phyloP scores from a whole-genome alignment of 352 stramenopile genomes.

The Pythium sp. region DNA sequence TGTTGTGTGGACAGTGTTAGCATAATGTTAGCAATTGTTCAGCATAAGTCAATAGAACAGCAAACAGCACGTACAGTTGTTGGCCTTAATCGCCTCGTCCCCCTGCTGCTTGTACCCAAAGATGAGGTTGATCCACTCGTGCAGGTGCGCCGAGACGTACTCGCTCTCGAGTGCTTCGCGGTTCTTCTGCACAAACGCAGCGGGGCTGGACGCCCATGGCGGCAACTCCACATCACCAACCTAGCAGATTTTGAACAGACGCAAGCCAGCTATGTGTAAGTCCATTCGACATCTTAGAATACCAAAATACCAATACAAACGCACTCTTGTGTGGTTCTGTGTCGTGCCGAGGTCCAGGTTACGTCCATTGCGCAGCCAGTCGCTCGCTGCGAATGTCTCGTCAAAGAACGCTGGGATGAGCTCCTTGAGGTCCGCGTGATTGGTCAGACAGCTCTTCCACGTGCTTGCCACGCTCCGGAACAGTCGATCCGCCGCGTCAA shows the following conservation, averaged over 20 bases:
- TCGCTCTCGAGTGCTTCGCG: constrained; percentile 95
- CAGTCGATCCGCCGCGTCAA: constrained; percentile 97
- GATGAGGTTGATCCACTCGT: constrained; percentile 98
- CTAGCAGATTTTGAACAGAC: constrained; percentile 54
- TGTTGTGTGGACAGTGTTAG: neutral
- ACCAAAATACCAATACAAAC: neutral
- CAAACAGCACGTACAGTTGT: constrained; percentile 61
- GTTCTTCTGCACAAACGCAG: constrained; percentile 90
- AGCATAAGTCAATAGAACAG: constrained; percentile 1
- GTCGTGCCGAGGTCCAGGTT: constrained; percentile 94
- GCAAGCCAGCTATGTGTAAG: neutral
- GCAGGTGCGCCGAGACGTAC: constrained; percentile 93
- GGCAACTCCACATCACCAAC: constrained; percentile 95
- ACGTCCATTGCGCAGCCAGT: constrained; percentile 96
- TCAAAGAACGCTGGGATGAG: constrained; percentile 99
- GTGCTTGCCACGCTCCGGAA: constrained; percentile 94
- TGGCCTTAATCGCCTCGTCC: constrained; percentile 62
- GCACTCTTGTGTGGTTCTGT: constrained; percentile 65
- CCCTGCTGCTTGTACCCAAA: constrained; percentile 97
- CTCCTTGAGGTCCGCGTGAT: constrained; percentile 97
- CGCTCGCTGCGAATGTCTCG: constrained; percentile 57
- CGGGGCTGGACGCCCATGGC: constrained; percentile 89
- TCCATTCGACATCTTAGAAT: neutral
- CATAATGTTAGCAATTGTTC: neutral
- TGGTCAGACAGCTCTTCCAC: constrained; percentile 86